Conservation (phyloP, 768 basidiomycete species). For the Hypsizygus marmoreus region DNA sequence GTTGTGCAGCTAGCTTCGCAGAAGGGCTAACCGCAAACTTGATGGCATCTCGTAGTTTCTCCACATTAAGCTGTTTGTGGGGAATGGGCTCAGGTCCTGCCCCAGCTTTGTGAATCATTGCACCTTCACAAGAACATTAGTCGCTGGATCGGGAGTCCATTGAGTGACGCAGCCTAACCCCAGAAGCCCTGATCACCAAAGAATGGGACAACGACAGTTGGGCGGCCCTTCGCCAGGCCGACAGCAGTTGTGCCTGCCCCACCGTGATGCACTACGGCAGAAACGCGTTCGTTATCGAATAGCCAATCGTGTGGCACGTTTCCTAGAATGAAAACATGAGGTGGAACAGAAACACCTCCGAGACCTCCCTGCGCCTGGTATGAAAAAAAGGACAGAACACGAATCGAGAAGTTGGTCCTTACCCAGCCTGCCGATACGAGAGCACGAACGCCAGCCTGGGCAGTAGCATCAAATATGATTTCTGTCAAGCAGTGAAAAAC, state of each 20-base stretch:
- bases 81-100: constrained; percentile 64
- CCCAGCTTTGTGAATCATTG: constrained; percentile 61
- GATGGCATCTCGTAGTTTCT: constrained; percentile 56
- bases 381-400: background rate
- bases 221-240: constrained; percentile 57
- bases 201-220: constrained; percentile 65
- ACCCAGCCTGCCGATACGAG: constrained; percentile 69
- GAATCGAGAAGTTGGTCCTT: constrained; percentile 5
- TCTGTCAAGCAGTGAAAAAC: constrained; percentile 29
- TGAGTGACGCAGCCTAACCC: constrained; percentile 31
- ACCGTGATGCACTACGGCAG: constrained; percentile 65
- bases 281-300: constrained; percentile 53
- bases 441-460: constrained; percentile 55
- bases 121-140: constrained; percentile 39
- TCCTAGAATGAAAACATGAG: constrained; percentile 61
- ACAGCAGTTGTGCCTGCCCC: constrained; percentile 70
- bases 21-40: constrained; percentile 44
- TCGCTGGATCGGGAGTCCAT: constrained; percentile 25
- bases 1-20: constrained; percentile 49
- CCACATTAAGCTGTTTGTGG: constrained; percentile 48
- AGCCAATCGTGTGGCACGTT: constrained; percentile 74
- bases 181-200: constrained; percentile 68
- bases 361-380: constrained; percentile 59
- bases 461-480: constrained; percentile 59
- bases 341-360: constrained; percentile 51